These are phyloP conservation scores for Claviceps pazoutovae DNA, from an alignment of 2,329 filamentous ascomycete genomes.

Conservation along the genomic window DNA sequence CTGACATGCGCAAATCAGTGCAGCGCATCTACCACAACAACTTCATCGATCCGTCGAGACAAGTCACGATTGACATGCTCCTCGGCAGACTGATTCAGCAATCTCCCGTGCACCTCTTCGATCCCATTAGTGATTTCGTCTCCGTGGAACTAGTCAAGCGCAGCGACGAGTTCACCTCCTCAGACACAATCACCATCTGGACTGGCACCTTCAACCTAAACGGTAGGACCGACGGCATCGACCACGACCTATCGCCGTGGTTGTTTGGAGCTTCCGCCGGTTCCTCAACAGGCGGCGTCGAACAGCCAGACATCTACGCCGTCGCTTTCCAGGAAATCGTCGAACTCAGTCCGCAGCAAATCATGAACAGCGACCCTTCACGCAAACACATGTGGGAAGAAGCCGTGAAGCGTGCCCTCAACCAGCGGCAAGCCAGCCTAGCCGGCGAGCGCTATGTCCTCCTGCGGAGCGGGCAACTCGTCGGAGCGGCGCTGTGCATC, in stretches of 20 bases:
- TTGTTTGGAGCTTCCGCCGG: conserved; percentile 50
- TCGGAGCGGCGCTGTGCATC: conserved; percentile 82
- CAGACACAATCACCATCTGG: conserved; percentile 62
- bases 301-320: conserved; percentile 71
- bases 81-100: conserved; percentile 77
- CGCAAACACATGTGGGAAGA: conserved; percentile 77
- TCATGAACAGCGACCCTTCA: conserved; percentile 93
- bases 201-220: conserved; percentile 93
- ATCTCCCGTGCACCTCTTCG: conserved; percentile 69
- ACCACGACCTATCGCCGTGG: conserved; percentile 74
- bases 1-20: conserved; percentile 90
- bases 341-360: conserved; percentile 92
- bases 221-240: conserved; percentile 64
- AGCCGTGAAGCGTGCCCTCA: conserved; percentile 65
- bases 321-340: conserved; percentile 97
- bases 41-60: conserved; percentile 82
- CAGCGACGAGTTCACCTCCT: conserved; percentile 60
- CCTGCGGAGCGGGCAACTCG: conserved; percentile 80
- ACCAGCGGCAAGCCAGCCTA: conserved; percentile 49
- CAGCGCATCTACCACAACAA: conserved; percentile 95
- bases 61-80: conserved; percentile 89
- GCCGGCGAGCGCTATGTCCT: conserved; percentile 74
- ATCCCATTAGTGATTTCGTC: conserved; percentile 89
- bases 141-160: conserved; percentile 57
- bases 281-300: conserved; percentile 33